Conservation (phyloP, 495 filamentous ascomycete genomes). For the Penicillium argentinense region DNA sequence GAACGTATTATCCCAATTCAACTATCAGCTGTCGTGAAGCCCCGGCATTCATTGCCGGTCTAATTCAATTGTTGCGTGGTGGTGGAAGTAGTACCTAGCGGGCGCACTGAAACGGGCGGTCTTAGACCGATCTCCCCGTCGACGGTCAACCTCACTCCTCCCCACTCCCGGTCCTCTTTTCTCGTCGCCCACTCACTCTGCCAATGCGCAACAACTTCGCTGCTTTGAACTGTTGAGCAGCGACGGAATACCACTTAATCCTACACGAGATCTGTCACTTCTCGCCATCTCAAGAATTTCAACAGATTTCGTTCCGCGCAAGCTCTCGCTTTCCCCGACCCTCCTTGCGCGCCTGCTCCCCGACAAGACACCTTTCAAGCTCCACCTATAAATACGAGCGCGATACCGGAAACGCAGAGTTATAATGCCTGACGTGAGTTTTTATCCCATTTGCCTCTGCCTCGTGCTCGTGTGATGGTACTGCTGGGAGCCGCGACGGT, state of each 20-base stretch:
- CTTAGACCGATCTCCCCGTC: conserved; percentile 9
- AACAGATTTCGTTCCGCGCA: neutral
- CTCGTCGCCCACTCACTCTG: neutral
- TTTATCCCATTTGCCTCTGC: neutral
- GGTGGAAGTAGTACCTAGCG: no score
- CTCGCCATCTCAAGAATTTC: neutral
- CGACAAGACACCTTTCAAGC: no score
- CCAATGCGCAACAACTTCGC: neutral
- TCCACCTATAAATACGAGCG: neutral
- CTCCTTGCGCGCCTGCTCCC: conserved; percentile 9
- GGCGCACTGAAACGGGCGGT: no score
- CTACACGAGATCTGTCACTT: no score
- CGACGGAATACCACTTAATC: neutral
- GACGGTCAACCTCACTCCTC: conserved; percentile 18
- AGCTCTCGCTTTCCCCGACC: conserved; percentile 8
- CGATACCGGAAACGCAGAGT: neutral
- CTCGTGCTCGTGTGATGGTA: neutral
- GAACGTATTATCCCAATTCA: no score
- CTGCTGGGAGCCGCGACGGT: neutral
- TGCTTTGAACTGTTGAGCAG: neutral
- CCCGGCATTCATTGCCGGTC: no score
- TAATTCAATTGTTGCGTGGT: no score
- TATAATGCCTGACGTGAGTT: conserved; percentile 49
- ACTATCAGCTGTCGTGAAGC: no score
- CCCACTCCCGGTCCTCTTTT: conserved; percentile 7